Evolutionary conservation across 805 yeast species (phyloP).

Genomic region (Yarrowia porcina): DNA sequence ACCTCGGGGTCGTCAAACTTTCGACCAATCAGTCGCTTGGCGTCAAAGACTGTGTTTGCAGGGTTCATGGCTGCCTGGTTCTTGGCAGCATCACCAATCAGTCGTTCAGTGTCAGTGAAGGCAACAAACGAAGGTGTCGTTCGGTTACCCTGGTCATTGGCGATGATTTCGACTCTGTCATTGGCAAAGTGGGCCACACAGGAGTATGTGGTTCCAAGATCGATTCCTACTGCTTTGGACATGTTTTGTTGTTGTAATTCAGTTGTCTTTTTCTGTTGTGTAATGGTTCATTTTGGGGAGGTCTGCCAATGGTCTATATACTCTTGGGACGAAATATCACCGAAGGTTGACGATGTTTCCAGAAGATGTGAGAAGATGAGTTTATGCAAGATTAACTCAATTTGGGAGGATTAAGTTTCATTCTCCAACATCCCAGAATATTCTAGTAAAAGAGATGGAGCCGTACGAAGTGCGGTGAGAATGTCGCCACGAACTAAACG

Average conservation of each 20-base stretch:
- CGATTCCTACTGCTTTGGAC: constrained; percentile 62
- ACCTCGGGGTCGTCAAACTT: constrained; percentile 75
- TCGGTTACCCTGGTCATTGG: constrained; percentile 97
- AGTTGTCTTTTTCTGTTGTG: not conserved
- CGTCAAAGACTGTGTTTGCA: constrained; percentile 84
- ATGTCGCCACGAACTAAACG: not conserved
- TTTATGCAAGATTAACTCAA: constrained; percentile 22
- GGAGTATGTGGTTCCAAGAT: constrained; percentile 95
- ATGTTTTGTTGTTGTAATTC: constrained; percentile 34
- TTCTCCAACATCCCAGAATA: not conserved
- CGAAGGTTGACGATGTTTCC: constrained; percentile 5
- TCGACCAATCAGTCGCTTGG: constrained; percentile 87
- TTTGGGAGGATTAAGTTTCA: not conserved
- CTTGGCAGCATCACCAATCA: constrained; percentile 96
- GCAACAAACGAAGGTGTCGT: constrained; percentile 95
- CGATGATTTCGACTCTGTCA: constrained; percentile 87
- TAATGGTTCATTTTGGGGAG: not conserved
- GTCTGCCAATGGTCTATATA: not conserved
- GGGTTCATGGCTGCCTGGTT: constrained; percentile 97
- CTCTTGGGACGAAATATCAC: not conserved
- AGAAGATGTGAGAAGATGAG: not conserved
- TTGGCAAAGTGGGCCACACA: constrained; percentile 86
- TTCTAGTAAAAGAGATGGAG: not conserved
- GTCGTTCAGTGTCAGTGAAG: constrained; percentile 89
- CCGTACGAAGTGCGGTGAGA: not conserved